Percentiles rank a stretch among this genome's conserved stretches.
Evolutionary conservation across 345 rosid genomes (phyloP).

Genomic region (Turritis glabra): DNA sequence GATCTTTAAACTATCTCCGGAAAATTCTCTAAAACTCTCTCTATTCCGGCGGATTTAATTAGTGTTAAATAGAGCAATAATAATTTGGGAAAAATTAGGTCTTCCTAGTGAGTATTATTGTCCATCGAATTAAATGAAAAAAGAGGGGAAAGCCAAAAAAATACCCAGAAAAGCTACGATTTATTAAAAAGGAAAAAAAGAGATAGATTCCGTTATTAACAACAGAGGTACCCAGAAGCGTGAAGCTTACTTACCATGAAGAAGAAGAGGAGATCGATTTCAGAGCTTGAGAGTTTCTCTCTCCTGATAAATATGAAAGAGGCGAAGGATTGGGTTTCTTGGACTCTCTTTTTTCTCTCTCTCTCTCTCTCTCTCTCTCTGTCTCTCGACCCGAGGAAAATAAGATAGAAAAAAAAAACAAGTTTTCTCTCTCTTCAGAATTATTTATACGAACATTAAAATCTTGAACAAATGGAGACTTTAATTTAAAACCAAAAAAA

Average conservation of each 20-base stretch:
- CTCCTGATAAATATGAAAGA: constrained; percentile 29
- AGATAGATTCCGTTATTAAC: constrained; percentile 38
- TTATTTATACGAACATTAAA: constrained; percentile 28
- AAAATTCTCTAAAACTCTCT: constrained; percentile 17
- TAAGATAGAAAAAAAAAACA: background rate
- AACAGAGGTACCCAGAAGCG: constrained; percentile 27
- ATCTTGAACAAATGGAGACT: constrained; percentile 36
- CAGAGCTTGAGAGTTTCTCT: constrained; percentile 32
- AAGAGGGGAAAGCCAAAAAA: constrained; percentile 2
- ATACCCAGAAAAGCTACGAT: constrained; percentile 17
- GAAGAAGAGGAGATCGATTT: constrained; percentile 43
- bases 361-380: no score
- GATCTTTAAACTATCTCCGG: constrained; percentile 46
- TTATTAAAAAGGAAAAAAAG: no score
- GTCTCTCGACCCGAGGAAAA: background rate
- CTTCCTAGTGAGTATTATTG: constrained; percentile 35
- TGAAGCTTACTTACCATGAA: constrained; percentile 38
- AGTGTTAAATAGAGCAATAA: constrained; percentile 7
- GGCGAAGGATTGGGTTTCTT: constrained; percentile 22
- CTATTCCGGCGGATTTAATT: constrained; percentile 22
- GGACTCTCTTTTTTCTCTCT: constrained; percentile 16
- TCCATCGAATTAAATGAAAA: constrained; percentile 34
- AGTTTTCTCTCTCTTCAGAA: constrained; percentile 26
- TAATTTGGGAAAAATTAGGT: constrained; percentile 8
- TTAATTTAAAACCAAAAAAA: background rate